Base-by-base conservation (phyloP, 352 stramenopile genomes). In the Blastocystis sp. region DNA sequence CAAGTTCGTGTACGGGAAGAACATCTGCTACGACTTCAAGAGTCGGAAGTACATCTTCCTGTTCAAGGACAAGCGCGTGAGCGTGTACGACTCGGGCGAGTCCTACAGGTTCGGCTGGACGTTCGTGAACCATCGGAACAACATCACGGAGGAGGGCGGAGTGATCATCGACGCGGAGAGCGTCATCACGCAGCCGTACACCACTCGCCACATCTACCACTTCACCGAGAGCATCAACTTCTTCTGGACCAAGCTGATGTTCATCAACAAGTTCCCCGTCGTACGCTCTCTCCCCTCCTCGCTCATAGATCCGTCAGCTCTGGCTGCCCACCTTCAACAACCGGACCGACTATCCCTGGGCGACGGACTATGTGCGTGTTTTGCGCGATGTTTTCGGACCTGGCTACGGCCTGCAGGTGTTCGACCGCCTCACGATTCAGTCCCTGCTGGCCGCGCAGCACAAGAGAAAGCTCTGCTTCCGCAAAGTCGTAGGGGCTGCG, bases 201-300 rank as follows among this genome's bases (percentile, higher is more conserved):
- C 70, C 3, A 9, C 41, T n/a, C 70, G 45, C 39, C 70, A 80
- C 55, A 80, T 80, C n/a, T 80, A 80, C 55, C 70, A 80, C 39
- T 80, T 80, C 43, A 26, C 64, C 8, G 70, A 80, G 18, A 59
- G 34, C 20, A 15, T 80, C 41, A 80, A 80, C 43, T 80, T 80
- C 41, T 62, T 80, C 13, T 80, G 70, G 70, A 47, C 39, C 6
- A 80, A 80, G 55, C 45, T 64, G 3, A 13, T 66, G 8, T 64
- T 43, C n/a, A 26, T 63, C 15, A 39, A 63, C 13, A 26, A 54
- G 13, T 80, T 80, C 55, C 70, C 70, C 13, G 70, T 56, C 3
- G 70, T 80, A 26, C 9, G 41, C 41, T 6, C 39, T 29, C 18
- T 80, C 43, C 26, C 11, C 5, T 61, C 39, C 34, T 6, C 29